A percentile compares a stretch with the other conserved stretches of the same genome.
Evolutionary conservation across 108 stramenopile genomes (phyloP).

Genomic region (Cyclotella cryptica): DNA sequence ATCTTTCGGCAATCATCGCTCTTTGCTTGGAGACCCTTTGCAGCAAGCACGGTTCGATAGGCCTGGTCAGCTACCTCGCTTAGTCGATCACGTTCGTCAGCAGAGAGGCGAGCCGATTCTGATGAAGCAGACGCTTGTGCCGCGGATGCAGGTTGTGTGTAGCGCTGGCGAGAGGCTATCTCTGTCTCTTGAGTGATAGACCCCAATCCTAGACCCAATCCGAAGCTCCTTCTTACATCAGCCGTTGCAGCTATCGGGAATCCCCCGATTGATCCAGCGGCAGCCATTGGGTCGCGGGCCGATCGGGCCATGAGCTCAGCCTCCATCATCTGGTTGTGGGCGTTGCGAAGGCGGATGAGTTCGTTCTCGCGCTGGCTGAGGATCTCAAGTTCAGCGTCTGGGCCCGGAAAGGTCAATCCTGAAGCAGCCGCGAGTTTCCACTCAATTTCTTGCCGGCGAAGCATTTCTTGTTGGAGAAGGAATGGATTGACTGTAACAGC

Average conservation of each 20-base stretch:
- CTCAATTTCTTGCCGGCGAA: constrained; percentile 5
- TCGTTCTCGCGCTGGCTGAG: constrained; percentile 4
- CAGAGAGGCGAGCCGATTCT: neutral
- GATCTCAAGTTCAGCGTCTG: neutral
- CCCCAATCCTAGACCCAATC: neutral
- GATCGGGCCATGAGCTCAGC: neutral
- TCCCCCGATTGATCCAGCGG: neutral
- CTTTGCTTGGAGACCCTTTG: neutral
- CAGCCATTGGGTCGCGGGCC: neutral
- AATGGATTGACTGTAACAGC: neutral
- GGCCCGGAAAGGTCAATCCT: neutral
- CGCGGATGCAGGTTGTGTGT: neutral
- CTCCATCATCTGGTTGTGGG: constrained; percentile 11
- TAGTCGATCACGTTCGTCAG: constrained; percentile 5
- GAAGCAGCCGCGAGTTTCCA: neutral
- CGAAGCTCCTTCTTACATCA: neutral
- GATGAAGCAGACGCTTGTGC: neutral
- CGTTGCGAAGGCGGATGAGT: constrained; percentile 11
- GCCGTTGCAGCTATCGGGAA: too few species aligned
- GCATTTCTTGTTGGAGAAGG: constrained; percentile 6
- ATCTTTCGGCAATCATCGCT: neutral
- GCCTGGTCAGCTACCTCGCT: neutral
- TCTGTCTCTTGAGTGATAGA: neutral
- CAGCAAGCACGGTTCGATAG: neutral
- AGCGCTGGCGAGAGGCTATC: neutral